Evolutionary conservation across 805 yeast genomes (phyloP), one percentile per base, ranked within the genome.

Genomic region (Kregervanrija pseudodelftensis): DNA sequence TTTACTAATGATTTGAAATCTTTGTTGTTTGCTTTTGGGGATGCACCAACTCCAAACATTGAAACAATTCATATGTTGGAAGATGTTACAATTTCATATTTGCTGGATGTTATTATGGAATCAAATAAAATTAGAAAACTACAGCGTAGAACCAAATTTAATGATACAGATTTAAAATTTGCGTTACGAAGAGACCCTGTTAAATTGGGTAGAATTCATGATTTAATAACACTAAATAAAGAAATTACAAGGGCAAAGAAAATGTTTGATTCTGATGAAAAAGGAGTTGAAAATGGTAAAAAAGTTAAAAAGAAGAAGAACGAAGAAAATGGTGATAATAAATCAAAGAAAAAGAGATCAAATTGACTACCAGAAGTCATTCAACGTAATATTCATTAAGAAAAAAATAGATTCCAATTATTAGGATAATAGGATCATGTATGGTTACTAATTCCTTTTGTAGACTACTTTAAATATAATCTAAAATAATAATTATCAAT

Each of bases 81-180:
- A 52, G 91, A 84, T 49, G 69, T 82, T 5, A 70, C 84, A 9
- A 75, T 81, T 10, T 77, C 76, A 36, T 85, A 82, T 58, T 61
- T 84, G 36, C 72, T 76, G 3, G 83, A 79, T 54, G 69, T 82
- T 10, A 64, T 65, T 14, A 50, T 57, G 43, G 58, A 68, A 69
- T 87, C 65, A 65, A 77, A 50, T 74, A 75, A 51, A 78, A 82
- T 12, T 57, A 70, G 49, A 56, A 72, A 17, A 67, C 72, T 50
- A 70, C 86, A 33, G 64, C 52, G 54, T 1, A 66, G 88, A 34
- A 76, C 70, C 48, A 84, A 82, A 61, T 71, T 84, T 51, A 79
- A 78, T 51, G 78, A 83, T 13, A 89, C 82, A 37, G 90, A 84
- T 56, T 77, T 84, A 64, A 79, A 76, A 58, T 84, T 82, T 61